A percentile compares a stretch with the other conserved stretches of the same genome.
These are phyloP conservation scores for Talaromyces piceae DNA, from an alignment of 2,329 filamentous ascomycete genomes.

Conservation along the genomic window DNA sequence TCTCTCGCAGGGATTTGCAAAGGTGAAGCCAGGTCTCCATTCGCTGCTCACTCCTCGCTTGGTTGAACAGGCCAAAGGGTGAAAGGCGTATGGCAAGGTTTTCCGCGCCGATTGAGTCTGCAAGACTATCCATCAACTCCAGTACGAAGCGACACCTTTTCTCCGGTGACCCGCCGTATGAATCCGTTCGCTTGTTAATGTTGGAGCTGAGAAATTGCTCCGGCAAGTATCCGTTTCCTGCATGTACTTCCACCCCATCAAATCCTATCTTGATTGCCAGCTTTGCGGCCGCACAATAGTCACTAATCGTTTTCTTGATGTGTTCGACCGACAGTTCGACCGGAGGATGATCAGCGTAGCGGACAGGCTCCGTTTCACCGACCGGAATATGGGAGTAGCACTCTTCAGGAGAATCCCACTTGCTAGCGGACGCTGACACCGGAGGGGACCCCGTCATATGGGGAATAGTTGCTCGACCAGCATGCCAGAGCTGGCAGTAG, in stretches of 20 bases:
- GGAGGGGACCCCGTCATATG: conserved; percentile 33
- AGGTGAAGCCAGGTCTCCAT: conserved; percentile 48
- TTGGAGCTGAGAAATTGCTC: conserved; percentile 48
- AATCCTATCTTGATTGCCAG: conserved; percentile 51
- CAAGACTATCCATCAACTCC: conserved; percentile 45
- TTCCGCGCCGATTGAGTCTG: conserved; percentile 38
- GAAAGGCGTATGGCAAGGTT: conserved; percentile 41
- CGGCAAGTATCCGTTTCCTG: conserved; percentile 44
- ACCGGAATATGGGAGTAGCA: conserved; percentile 35
- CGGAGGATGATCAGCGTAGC: conserved; percentile 37
- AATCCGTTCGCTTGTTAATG: conserved; percentile 44
- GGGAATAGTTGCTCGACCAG: conserved; percentile 41
- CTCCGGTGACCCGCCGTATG: conserved; percentile 45
- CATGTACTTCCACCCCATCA: conserved; percentile 46
- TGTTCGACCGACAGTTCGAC: conserved; percentile 40
- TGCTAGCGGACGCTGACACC: conserved; percentile 36
- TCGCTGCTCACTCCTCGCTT: conserved; percentile 43
- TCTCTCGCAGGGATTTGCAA: conserved; percentile 42
- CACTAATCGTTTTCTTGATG: conserved; percentile 36
- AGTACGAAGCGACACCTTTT: conserved; percentile 50
- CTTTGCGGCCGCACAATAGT: conserved; percentile 40
- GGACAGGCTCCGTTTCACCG: conserved; percentile 27
- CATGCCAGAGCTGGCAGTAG: conserved; percentile 36
- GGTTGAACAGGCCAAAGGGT: conserved; percentile 48
- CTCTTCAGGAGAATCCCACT: conserved; percentile 40